Evolutionary conservation across 164 flowering plant genomes (phyloP), one percentile per base, ranked within the genome.

Genomic region (Hamamelis virginiana): DNA sequence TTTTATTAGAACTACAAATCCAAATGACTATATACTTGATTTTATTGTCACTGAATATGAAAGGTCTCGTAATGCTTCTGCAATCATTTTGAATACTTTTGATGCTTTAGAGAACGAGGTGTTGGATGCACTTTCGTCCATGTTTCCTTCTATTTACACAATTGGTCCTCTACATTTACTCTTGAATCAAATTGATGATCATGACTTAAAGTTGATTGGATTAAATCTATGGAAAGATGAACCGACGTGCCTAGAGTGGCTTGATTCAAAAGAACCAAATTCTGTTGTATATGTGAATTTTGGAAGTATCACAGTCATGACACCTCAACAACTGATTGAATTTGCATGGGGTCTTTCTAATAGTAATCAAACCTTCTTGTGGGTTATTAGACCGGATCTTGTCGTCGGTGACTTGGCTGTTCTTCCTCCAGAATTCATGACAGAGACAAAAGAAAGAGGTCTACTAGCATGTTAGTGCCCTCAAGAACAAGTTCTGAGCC

Each of bases 281-380:
- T 80, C 85, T 0, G 86, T 84, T 1, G 66, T 86, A 13, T 82
- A 80, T 44, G 89, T 86, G 44, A 84, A 86, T 43, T 83, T 77
- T 60, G 90, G 88, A 0, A 86, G 88, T 72, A 66, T 80, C 3
- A 66, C 83, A 0, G 79, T 77, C 2, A 65, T 84, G 80, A 72
- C 83, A 1, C 25, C 64, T 0, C 33, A 75, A 10, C 87, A 86
- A 57, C 66, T 83, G 8, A 59, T 65, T 10, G 88, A 86, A 61
- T 78, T 84, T 19, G 84, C 88, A 2, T 84, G 88, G 88, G 88
- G 88, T 10, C 73, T 86, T 0, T 85, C 84, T 1, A 80, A 84
- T 66, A 82, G 81, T 65, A 65, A 76, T 5, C 25, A 70, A 16
- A 18, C 72, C 4, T 86, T 86, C 55, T 64, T 84, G 66, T 83